Evolutionary conservation across 225 moss, liverwort and hornwort genomes (phyloP), one percentile per base, ranked within the genome.

Genomic region (Pseudoscleropodium purum): DNA sequence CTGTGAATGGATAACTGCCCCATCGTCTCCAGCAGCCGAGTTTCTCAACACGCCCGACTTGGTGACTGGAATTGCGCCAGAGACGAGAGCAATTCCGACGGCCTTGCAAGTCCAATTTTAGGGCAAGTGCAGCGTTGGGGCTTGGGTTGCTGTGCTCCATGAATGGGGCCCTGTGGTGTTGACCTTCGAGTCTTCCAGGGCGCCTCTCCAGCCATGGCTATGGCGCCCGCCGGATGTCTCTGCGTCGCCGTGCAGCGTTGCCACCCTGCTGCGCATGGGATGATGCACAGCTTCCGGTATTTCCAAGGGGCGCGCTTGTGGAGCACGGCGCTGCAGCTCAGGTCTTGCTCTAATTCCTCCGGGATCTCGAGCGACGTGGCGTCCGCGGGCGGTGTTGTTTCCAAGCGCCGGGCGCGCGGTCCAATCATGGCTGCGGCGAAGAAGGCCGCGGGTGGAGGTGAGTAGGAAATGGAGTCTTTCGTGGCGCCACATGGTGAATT

Each of bases 381-480:
- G 72, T 41, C 88, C 25, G 89, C 79, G 59, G 83, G 68, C 14
- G 52, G 80, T 5, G 87, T 51, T 8, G 88, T 91, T 91, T 97
- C 97, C 85, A 99, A 94, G 93, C 93, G 98, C 54, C 91, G 96
- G 91, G 95, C 95, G 69, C 92, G 97, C 84, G 97, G 97, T 15
- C 97, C 97, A 21, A 72, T 98, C 87, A 96, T 97, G 96, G 97
- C 95, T 56, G 96, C 95, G 29, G 96, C 95, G 34, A 97, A 97
- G 91, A 93, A 91, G 43, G 91, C 93, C 62, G 94, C 91, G 67
- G 93, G 91, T 16, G 98, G 92, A 95, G 96, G 87, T 87, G 87
- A 87, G 87, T 27, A 25, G n/a, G 56, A 49, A 39, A 68, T 82
- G 30, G 8, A 33, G 77, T 24, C 13, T 23, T 26, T 82, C 18